phyloP scores from a whole-genome alignment of 2,329 filamentous ascomycete species.

The Aspergillus eucalypticola region DNA sequence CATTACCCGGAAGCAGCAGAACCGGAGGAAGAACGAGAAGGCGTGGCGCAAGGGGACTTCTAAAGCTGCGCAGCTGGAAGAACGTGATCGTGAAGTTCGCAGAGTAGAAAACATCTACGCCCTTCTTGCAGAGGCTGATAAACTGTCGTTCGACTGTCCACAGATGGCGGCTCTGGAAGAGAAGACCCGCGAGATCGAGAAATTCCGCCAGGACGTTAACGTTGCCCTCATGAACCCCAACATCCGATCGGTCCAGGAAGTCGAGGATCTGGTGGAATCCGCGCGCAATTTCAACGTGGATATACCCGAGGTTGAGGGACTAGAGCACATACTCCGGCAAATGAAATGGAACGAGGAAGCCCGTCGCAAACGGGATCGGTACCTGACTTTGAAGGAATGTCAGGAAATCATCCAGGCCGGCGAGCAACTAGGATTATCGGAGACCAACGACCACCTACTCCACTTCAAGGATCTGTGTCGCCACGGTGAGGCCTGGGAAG shows the following conservation, averaged over 20 bases:
- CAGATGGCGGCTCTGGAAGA: constrained; percentile 86
- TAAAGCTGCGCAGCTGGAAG: constrained; percentile 79
- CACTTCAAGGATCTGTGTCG: constrained; percentile 74
- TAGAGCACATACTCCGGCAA: constrained; percentile 79
- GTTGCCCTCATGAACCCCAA: constrained; percentile 67
- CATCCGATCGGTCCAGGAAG: constrained; percentile 66
- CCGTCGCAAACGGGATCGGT: constrained; percentile 63
- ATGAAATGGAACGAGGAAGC: constrained; percentile 86
- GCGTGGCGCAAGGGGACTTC: constrained; percentile 71
- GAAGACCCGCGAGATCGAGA: constrained; percentile 77
- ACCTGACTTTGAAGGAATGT: constrained; percentile 76
- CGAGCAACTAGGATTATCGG: constrained; percentile 72
- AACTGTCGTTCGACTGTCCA: constrained; percentile 87
- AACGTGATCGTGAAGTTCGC: constrained; percentile 78
- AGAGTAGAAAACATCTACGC: constrained; percentile 86
- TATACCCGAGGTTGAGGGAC: constrained; percentile 79
- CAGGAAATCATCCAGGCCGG: constrained; percentile 76
- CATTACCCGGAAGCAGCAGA: constrained; percentile 95
- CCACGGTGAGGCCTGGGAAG: constrained; percentile 84
- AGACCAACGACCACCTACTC: constrained; percentile 75
- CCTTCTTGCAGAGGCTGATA: constrained; percentile 78
- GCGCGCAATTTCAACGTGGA: constrained; percentile 89
- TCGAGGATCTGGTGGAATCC: constrained; percentile 88
- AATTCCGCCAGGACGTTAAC: constrained; percentile 77
- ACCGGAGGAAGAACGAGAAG: constrained; percentile 91